Base-by-base conservation (phyloP, 2,329 filamentous ascomycete genomes). In the Aureobasidium sp. region DNA sequence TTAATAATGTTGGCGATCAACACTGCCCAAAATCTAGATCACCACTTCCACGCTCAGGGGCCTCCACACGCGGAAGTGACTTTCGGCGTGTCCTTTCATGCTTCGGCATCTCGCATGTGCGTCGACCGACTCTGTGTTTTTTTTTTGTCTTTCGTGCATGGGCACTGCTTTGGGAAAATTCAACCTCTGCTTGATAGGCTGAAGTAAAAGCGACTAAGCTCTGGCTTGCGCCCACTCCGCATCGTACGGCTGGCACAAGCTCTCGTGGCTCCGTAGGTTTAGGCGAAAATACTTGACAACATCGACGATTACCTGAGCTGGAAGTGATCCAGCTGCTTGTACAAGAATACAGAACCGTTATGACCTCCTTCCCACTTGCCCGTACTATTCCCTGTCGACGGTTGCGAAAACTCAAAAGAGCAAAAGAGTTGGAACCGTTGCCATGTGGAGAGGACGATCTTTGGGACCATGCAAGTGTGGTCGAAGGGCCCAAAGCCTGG, bases 21-120 rank as follows among this genome's bases (percentile, higher is more conserved):
- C 8, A 37, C 15, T 39, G 54, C 29, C 42, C 29, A 37, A 48
- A 47, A 48, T 58, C 54, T 48, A 58, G 54, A 58, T 29, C 54
- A 39, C 42, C 22, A 6, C 42, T 29, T 58, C 31, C 31, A 33
- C 1, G 31, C 11, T 33, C 54, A 29, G 52, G 53, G 52, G 53
- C 31, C 31, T 9, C 27, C 37, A 54, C 50, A 54, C 53, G 45
- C 53, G 29, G 24, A 58, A 58, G 54, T 58, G 54, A 58, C 54
- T 47, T 58, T 48, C 42, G 42, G 42, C 31, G 22, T 37, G 54
- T 58, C 31, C 29, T 39, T 29, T 58, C 31, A 47, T 47, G 54
- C 54, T 58, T 58, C 54, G 54, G 54, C 54, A 48, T 19, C 40
- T 58, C 54, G 54, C 54, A 58, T 47, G 33, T 33, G 54, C 42